Evolutionary conservation across 192 early-diverging fungal species (phyloP).

Genomic region (Entomortierella chlamydospora): DNA sequence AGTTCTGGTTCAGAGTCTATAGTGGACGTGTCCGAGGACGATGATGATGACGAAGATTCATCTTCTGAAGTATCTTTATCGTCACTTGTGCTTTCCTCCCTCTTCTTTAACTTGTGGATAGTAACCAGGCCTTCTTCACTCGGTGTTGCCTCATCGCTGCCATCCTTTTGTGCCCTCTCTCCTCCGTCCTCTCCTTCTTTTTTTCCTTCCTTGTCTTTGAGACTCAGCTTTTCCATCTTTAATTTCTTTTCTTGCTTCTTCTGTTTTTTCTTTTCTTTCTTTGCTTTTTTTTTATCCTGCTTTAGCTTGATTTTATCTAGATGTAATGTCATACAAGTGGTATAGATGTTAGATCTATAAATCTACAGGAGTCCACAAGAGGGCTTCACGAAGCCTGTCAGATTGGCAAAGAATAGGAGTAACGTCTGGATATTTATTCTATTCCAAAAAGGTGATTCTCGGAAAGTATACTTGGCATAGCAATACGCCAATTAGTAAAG

Average conservation of each 20-base stretch:
- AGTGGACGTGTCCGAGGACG: constrained; percentile 22
- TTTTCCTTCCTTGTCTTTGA: constrained; percentile 41
- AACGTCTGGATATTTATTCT: no score
- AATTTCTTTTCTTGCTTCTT: constrained; percentile 42
- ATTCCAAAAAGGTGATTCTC: no score
- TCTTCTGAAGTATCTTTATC: constrained; percentile 17
- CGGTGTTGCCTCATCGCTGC: background rate
- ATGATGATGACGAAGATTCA: constrained; percentile 25
- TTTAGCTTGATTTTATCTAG: constrained; percentile 44
- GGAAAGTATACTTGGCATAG: no score
- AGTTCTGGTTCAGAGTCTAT: constrained; percentile 36
- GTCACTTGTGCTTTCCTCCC: background rate
- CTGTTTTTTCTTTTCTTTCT: constrained; percentile 36
- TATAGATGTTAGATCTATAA: no score
- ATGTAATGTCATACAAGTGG: background rate
- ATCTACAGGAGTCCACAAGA: no score
- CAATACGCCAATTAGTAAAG: no score
- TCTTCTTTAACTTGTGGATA: constrained; percentile 17
- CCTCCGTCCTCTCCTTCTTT: constrained; percentile 31
- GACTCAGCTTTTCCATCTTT: constrained; percentile 22
- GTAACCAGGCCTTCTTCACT: constrained; percentile 22
- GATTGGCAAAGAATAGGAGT: no score
- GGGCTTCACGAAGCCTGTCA: no score
- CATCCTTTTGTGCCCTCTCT: background rate
- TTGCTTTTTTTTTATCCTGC: constrained; percentile 39